Evolutionary conservation across 148 eudicot species (phyloP).

Genomic region (Beta vulgaris): DNA sequence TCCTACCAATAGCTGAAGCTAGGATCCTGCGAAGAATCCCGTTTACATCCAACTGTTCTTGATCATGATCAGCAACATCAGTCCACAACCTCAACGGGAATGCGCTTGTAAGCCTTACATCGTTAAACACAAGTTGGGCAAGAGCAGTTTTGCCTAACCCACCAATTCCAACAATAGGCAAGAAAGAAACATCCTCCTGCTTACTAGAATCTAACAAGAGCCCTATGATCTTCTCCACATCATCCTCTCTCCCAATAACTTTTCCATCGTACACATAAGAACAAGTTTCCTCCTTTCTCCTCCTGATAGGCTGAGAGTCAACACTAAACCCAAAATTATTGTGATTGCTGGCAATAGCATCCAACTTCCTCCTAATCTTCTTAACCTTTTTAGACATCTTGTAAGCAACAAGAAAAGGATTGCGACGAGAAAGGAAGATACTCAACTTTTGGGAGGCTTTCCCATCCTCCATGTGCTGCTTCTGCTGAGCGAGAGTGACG

Average conservation of each 20-base stretch:
- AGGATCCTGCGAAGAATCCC: not conserved
- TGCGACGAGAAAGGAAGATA: not conserved
- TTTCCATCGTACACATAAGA: not conserved
- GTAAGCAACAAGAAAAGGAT: not conserved
- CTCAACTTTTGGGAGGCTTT: not conserved
- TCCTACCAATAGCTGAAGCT: not conserved
- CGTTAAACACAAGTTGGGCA: slow-evolving; percentile 28
- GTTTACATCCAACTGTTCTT: not conserved
- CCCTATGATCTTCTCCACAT: slow-evolving; percentile 20
- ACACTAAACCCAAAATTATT: not conserved
- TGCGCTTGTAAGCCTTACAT: not conserved
- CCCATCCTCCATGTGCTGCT: not conserved
- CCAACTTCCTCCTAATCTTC: not conserved
- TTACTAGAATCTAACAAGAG: slow-evolving; percentile 9
- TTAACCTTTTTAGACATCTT: not conserved
- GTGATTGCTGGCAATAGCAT: not conserved
- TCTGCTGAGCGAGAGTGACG: not conserved
- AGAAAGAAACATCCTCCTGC: not conserved
- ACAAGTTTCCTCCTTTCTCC: not conserved
- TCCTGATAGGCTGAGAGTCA: not conserved
- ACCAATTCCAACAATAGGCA: slow-evolving; percentile 33
- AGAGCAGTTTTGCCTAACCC: slow-evolving; percentile 37
- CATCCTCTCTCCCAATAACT: slow-evolving; percentile 28
- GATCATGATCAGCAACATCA: slow-evolving; percentile 11
- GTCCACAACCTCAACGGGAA: slow-evolving; percentile 21